Base-by-base conservation (phyloP, 768 basidiomycete species). In the Hortiboletus campestris region DNA sequence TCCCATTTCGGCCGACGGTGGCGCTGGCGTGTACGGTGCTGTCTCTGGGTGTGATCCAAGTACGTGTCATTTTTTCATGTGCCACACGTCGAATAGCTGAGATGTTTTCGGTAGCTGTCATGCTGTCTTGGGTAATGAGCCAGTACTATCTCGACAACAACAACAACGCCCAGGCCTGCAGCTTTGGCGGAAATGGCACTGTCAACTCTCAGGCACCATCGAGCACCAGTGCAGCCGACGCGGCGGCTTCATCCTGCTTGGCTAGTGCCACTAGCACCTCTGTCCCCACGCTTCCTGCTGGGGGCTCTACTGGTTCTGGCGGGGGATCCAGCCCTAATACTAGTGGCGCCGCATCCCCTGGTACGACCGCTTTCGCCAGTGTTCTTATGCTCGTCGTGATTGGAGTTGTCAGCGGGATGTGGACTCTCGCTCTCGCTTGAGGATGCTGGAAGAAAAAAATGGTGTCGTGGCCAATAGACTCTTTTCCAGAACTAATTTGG, bases 111-210 rank as follows among this genome's bases (percentile, higher is more conserved):
- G 25, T 56, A 91, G 91, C 81, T 40, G 78, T 88, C 71, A 88
- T 92, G 77, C 72, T 93, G 35, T 91, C 89, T 20, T 96, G 83
- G 68, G 84, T 87, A 46, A 89, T 95, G 84, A 88, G 82, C 69
- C 75, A 84, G 55, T 93, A 81, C 69, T 95, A 87, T 66, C 83
- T 89, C 64, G 68, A 76, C 31, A 81, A 81, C 52, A 80, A 80
- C 68, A 80, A 81, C 58, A 74, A 84, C 51, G 65, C 74, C 17
- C 75, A 80, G 49, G 78, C 89, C 9, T 96, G 94, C 74, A 82
- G 80, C 75, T 96, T 97, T 67, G 71, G 72, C 49, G 92, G 94
- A 9, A 97, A 97, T 66, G 94, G 85, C 6, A 91, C 90, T 16
- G 76, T 91, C 59, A 89, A 90, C 63, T 12, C 75, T 16, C 67